Evolutionary conservation across 1,284 basidiomycete genomes (phyloP), one percentile per base, ranked within the genome.

Genomic region (Cutaneotrichosporon dermatis): DNA sequence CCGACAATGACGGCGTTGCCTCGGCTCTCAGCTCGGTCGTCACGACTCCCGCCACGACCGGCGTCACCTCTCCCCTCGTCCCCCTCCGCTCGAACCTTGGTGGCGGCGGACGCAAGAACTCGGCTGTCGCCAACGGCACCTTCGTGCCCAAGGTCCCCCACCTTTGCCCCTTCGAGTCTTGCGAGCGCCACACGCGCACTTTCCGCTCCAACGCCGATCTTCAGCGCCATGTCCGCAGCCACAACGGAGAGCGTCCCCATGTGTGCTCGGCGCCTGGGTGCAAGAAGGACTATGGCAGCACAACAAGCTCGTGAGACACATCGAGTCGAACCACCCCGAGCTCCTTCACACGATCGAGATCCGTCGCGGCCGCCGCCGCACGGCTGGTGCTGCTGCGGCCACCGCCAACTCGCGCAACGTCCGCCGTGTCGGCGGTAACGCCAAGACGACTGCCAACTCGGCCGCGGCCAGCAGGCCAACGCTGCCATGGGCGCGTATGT

Each of bases 201-300:
- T 66, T 66, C 62, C 60, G 59, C 35, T 66, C 65, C 50, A 66
- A 66, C 45, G 65, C 65, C 45, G 65, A 66, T 58, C 62, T 66
- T 4, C 57, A 64, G 58, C 62, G 65, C 45, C 65, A 66, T 56
- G 53, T 66, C 35, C 60, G 62, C 43, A 61, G 57, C 5, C 65
- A 66, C 55, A 54, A 55, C 7, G 65, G 65, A 11, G 56, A 59
- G 45, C 52, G 58, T 9, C 65, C 65, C 1, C 57, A 64, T 51
- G 35, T 35, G 9, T 66, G 65, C 50, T 57, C 59, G 13, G 44
- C 55, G 12, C 55, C 53, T 8, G 60, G 48, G 6, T 66, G 65
- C 51, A 52, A 46, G 33, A 66, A 64, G 54, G 58, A 53, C 11
- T 66, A 66, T 53, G 65, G 36, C 65, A 66, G 54, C 59, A 59